Conservation (phyloP, 2,329 filamentous ascomycete species). For the Fusarium azukiicola region DNA sequence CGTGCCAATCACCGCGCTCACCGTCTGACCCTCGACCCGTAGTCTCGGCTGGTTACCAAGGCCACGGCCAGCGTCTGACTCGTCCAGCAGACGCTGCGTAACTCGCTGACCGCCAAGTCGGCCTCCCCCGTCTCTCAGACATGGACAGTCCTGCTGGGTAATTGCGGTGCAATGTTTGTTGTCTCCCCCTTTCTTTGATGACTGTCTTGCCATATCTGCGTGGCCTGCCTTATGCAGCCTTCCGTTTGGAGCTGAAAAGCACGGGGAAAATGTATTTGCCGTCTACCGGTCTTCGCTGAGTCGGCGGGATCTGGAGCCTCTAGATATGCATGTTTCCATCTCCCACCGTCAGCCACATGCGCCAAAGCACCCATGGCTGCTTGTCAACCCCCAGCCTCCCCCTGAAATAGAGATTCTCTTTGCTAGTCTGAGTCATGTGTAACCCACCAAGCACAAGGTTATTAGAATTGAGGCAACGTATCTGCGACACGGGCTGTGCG, state of each 20-base stretch:
- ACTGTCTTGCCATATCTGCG: neutral
- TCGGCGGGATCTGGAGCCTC: neutral
- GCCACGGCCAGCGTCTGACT: constrained; percentile 34
- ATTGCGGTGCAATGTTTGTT: neutral
- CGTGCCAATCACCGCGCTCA: constrained; percentile 44
- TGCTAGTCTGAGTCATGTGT: constrained; percentile 13
- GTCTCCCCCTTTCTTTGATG: constrained; percentile 14
- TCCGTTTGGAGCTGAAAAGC: constrained; percentile 18
- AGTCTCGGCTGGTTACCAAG: constrained; percentile 49
- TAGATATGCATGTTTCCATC: constrained; percentile 32
- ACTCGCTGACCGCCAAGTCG: constrained; percentile 41
- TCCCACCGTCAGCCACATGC: constrained; percentile 24
- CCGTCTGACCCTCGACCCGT: constrained; percentile 37
- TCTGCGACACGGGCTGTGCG: constrained; percentile 24
- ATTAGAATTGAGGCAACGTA: constrained; percentile 12
- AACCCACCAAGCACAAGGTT: neutral
- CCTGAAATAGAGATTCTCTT: neutral
- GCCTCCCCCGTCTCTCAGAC: constrained; percentile 13
- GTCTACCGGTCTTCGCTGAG: constrained; percentile 17
- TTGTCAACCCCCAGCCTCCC: constrained; percentile 1
- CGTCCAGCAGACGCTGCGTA: constrained; percentile 39
- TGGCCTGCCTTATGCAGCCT: constrained; percentile 31
- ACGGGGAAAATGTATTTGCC: neutral
- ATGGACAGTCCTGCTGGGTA: neutral
- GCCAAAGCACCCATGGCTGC: neutral